Percentiles rank a stretch among this genome's conserved stretches.
Conservation (phyloP, 2,329 filamentous ascomycete genomes). For the Dactylella cylindrospora region DNA sequence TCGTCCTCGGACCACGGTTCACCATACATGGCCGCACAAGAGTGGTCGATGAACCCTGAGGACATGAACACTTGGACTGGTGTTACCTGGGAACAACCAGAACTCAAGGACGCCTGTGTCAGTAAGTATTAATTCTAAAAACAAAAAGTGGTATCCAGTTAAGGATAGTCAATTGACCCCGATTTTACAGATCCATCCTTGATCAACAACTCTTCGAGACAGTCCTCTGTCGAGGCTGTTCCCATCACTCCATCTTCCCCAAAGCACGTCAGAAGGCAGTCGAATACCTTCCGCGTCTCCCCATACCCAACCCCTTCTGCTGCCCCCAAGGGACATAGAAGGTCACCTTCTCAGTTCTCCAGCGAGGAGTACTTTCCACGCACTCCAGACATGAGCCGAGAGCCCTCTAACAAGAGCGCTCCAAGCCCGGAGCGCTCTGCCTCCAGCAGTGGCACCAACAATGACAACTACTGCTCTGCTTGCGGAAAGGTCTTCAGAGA, state of each 20-base stretch:
- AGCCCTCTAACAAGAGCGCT: constrained; percentile 28
- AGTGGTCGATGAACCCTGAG: constrained; percentile 40
- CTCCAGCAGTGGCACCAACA: constrained; percentile 44
- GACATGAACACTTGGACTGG: constrained; percentile 24
- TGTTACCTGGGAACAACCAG: constrained; percentile 40
- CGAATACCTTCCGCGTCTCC: constrained; percentile 32
- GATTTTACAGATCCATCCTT: constrained; percentile 38
- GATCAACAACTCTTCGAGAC: constrained; percentile 40
- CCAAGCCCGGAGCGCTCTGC: constrained; percentile 28
- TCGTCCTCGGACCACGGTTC: constrained; percentile 43
- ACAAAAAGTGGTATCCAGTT: neutral
- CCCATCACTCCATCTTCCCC: constrained; percentile 32
- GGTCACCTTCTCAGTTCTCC: constrained; percentile 29
- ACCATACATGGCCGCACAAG: constrained; percentile 33
- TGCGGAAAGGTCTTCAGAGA: constrained; percentile 49
- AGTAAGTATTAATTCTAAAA: constrained; percentile 18
- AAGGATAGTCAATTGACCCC: constrained; percentile 13
- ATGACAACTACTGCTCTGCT: constrained; percentile 48
- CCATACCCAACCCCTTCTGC: constrained; percentile 36
- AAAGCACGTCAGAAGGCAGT: constrained; percentile 39
- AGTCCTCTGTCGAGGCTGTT: constrained; percentile 31
- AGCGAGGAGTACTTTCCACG: constrained; percentile 40
- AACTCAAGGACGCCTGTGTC: constrained; percentile 41
- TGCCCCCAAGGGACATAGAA: constrained; percentile 35
- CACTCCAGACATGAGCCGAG: constrained; percentile 32